Evolutionary conservation across 2,329 filamentous ascomycete genomes (phyloP).

Genomic region (Talaromyces verruculosus): DNA sequence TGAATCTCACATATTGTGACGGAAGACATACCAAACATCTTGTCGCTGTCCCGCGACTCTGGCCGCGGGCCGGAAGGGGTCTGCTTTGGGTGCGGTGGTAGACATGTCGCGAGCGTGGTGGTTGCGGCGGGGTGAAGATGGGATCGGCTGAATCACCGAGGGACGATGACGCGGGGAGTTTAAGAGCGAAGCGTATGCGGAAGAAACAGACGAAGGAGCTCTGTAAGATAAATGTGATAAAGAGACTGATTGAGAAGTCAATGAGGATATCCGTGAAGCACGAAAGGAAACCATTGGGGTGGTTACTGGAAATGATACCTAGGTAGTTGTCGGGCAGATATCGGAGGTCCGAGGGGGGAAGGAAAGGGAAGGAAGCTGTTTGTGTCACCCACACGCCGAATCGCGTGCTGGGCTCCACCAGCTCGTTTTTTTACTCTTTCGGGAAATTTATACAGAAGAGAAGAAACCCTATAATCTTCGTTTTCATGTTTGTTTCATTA

Average conservation of each 20-base stretch:
- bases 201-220: neutral
- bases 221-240: neutral
- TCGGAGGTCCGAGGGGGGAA: neutral
- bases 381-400: neutral
- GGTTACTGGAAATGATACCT: neutral
- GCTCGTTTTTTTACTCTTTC: neutral
- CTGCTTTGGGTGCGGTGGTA: conserved; percentile 37
- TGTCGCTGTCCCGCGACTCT: conserved; percentile 52
- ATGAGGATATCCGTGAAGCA: neutral
- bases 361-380: neutral
- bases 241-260: neutral
- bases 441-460: neutral
- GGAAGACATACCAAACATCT: conserved; percentile 48
- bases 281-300: conserved; percentile 6
- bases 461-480: neutral
- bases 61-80: conserved; percentile 48
- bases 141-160: conserved; percentile 15
- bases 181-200: neutral
- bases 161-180: neutral
- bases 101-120: conserved; percentile 39
- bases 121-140: conserved; percentile 18
- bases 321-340: neutral
- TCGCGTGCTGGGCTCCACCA: conserved; percentile 15
- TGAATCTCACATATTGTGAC: neutral
- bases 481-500: neutral